Evolutionary conservation across 2,329 filamentous ascomycete species (phyloP).

Genomic region (Xylaria hypoxylon): DNA sequence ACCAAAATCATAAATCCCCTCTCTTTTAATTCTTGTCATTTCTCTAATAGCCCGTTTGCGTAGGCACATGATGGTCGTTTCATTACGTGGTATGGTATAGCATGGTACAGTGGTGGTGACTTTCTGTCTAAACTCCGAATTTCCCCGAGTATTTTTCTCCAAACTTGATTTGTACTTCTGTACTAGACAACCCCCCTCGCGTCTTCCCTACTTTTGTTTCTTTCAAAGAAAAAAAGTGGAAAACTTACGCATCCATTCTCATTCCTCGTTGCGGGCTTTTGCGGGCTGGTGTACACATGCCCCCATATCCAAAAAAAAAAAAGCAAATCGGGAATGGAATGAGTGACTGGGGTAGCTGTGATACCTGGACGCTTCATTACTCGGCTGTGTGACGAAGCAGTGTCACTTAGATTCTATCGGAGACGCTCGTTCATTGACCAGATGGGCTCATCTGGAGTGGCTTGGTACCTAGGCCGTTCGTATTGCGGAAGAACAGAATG

Average conservation of each 20-base stretch:
- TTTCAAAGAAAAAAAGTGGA: background rate
- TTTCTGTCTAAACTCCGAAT: slow-evolving; percentile 27
- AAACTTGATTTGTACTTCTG: slow-evolving; percentile 15
- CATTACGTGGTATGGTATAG: slow-evolving; percentile 3
- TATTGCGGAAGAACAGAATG: slow-evolving; percentile 95
- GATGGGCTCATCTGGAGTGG: slow-evolving; percentile 51
- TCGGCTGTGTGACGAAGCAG: background rate
- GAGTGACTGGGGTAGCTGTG: background rate
- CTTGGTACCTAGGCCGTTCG: slow-evolving; percentile 81
- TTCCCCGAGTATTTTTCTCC: slow-evolving; percentile 18
- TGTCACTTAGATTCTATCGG: background rate
- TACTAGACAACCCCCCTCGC: background rate
- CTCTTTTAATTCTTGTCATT: background rate
- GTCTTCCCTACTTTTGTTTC: background rate
- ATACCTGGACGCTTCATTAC: background rate
- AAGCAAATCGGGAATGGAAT: background rate
- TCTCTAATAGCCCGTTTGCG: background rate
- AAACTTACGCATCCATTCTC: background rate
- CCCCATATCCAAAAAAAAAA: background rate
- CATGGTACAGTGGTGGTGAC: background rate
- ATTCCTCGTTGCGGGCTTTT: background rate
- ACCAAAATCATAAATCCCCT: background rate
- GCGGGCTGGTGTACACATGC: no score
- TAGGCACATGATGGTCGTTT: background rate
- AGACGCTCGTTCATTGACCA: slow-evolving; percentile 20